Percentiles rank a stretch among this genome's conserved stretches.
These are phyloP conservation scores for Cyclocybe cylindracea DNA, from an alignment of 768 basidiomycete genomes.

Conservation along the genomic window DNA sequence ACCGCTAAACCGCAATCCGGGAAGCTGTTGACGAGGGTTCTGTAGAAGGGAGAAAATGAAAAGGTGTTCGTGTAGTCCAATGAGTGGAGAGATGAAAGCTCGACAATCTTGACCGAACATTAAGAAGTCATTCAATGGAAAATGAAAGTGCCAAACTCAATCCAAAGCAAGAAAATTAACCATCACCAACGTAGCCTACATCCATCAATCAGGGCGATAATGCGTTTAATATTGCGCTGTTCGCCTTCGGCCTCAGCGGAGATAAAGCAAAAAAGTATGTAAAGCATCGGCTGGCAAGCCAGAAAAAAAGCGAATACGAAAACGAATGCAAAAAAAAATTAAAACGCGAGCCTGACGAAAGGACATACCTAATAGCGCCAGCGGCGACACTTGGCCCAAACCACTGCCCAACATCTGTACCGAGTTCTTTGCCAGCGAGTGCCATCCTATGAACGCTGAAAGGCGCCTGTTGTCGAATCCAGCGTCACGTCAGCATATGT, in stretches of 20 bases:
- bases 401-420: slow-evolving; percentile 96
- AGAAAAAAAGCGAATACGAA: background rate
- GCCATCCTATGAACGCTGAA: slow-evolving; percentile 98
- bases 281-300: background rate
- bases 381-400: slow-evolving; percentile 98
- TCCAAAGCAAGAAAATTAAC: too few relatives aligned
- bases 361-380: slow-evolving; percentile 83
- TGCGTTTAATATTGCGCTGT: too few relatives aligned
- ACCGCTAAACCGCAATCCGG: slow-evolving; percentile 82
- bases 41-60: slow-evolving; percentile 25
- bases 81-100: background rate
- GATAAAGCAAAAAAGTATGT: too few relatives aligned
- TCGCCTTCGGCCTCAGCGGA: too few relatives aligned
- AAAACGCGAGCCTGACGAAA: background rate
- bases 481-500: too few relatives aligned
- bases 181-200: too few relatives aligned
- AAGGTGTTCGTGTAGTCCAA: background rate
- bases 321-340: too few relatives aligned
- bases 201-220: too few relatives aligned
- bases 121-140: too few relatives aligned
- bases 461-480: slow-evolving; percentile 76
- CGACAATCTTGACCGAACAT: too few relatives aligned
- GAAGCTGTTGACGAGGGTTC: slow-evolving; percentile 76
- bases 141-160: too few relatives aligned
- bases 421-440: slow-evolving; percentile 89